Conservation (phyloP, 306 rosid genomes). For the Vigna mungo region DNA sequence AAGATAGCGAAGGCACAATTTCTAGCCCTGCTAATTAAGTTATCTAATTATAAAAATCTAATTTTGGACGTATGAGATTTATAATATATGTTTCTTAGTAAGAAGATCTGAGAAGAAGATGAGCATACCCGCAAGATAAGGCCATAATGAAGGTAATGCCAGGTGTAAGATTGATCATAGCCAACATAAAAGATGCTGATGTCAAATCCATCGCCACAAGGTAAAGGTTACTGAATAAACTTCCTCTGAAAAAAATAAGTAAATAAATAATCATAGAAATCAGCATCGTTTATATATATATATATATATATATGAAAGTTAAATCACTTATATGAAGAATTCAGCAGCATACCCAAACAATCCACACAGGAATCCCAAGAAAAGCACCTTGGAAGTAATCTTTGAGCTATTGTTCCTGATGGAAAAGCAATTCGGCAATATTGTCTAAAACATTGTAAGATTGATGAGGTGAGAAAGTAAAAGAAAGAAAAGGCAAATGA, state of each 20-base stretch:
- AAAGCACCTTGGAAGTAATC: conserved; percentile 55
- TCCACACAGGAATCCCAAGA: conserved; percentile 59
- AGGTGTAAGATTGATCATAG: conserved; percentile 59
- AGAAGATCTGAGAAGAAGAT: too few species aligned
- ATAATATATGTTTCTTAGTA: too few species aligned
- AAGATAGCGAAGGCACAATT: too few species aligned
- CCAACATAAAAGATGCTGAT: conserved; percentile 61
- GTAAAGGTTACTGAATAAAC: conserved; percentile 54
- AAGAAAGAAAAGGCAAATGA: background rate
- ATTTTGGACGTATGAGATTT: too few species aligned
- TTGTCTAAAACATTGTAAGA: too few species aligned
- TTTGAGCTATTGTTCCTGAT: conserved; percentile 29
- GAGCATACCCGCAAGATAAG: conserved; percentile 48
- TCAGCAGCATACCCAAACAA: conserved; percentile 59
- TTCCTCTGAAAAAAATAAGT: conserved; percentile 49
- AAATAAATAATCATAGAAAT: background rate
- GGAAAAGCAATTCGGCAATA: background rate
- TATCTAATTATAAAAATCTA: too few species aligned
- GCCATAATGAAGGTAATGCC: conserved; percentile 64
- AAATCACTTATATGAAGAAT: background rate
- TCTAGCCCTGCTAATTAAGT: too few species aligned
- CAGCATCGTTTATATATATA: background rate
- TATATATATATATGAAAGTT: too few species aligned
- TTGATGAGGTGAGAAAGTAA: background rate
- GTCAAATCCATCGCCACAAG: conserved; percentile 50